Evolutionary conservation across 352 stramenopile genomes (phyloP).

Genomic region (Phytophthora lateralis): DNA sequence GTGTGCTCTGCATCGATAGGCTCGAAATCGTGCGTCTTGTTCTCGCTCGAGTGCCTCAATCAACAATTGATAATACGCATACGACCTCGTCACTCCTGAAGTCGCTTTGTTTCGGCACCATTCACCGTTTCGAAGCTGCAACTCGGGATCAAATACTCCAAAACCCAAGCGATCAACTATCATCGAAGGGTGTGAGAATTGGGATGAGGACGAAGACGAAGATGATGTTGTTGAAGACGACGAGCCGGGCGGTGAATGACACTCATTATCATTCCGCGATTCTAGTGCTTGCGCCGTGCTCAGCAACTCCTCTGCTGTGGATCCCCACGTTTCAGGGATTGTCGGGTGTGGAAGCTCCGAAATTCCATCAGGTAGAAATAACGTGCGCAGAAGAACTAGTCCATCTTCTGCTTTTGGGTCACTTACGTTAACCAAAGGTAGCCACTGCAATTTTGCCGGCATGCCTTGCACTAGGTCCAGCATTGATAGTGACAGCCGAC

Average conservation of each 20-base stretch:
- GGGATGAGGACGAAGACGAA: conserved; percentile 22
- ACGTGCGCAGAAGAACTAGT: conserved; percentile 51
- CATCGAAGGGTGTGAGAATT: conserved; percentile 11
- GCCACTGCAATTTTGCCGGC: conserved; percentile 68
- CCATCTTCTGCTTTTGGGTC: conserved; percentile 13
- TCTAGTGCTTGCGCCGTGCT: conserved; percentile 1
- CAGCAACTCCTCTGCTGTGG: conserved; percentile 51
- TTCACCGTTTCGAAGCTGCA: conserved; percentile 30
- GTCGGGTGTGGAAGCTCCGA: conserved; percentile 50
- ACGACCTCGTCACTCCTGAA: conserved; percentile 30
- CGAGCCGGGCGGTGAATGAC: conserved; percentile 13
- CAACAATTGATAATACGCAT: conserved; percentile 57
- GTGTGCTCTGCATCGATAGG: conserved; percentile 15
- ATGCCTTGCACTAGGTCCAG: conserved; percentile 63
- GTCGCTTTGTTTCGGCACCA: conserved; percentile 11
- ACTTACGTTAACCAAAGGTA: conserved; percentile 31
- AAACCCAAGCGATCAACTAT: conserved; percentile 62
- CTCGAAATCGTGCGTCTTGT: conserved; percentile 44
- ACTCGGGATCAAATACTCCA: conserved; percentile 44
- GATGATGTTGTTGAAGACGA: conserved; percentile 24
- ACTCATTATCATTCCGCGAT: conserved; percentile 2
- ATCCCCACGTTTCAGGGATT: conserved; percentile 31
- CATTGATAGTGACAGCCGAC: conserved; percentile 34
- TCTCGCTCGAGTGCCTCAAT: conserved; percentile 44
- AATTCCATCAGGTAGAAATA: conserved; percentile 67